Conservation (phyloP, 768 basidiomycete genomes). For the Sporobolomyces roseus region DNA sequence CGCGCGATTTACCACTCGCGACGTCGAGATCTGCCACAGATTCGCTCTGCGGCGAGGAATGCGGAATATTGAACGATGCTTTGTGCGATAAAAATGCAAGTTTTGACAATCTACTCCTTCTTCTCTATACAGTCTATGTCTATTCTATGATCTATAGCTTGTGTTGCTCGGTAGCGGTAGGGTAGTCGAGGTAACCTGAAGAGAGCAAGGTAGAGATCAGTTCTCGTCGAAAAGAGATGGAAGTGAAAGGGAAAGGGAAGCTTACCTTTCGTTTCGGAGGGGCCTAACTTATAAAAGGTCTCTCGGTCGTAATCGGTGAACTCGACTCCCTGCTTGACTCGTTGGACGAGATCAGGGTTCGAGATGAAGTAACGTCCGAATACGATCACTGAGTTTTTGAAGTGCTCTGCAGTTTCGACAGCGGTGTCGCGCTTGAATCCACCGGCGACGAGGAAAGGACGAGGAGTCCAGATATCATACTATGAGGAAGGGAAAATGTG, state of each 20-base stretch:
- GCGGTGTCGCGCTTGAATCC: constrained; percentile 29
- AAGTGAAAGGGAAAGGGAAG: too few species aligned
- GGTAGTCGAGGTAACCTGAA: constrained; percentile 21
- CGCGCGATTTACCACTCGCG: too few species aligned
- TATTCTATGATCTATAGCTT: not conserved
- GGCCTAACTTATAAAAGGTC: constrained; percentile 37
- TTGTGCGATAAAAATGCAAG: too few species aligned
- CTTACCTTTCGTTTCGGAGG: constrained; percentile 10
- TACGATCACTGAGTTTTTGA: constrained; percentile 30
- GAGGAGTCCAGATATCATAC: constrained; percentile 38
- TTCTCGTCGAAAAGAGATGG: too few species aligned
- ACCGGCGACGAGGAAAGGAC: constrained; percentile 37
- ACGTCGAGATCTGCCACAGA: too few species aligned
- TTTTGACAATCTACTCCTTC: too few species aligned
- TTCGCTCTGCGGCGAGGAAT: too few species aligned
- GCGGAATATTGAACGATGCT: too few species aligned
- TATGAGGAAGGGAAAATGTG: not conserved
- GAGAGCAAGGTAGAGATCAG: too few species aligned
- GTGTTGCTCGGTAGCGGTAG: not conserved
- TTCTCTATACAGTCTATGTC: not conserved
- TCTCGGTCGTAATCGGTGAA: constrained; percentile 34
- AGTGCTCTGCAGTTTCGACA: constrained; percentile 6
- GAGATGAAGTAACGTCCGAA: constrained; percentile 41
- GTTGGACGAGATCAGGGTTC: constrained; percentile 33
- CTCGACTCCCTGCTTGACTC: constrained; percentile 20